Base-by-base conservation (phyloP, 805 yeast species). In the Nakazawaea siamensis region DNA sequence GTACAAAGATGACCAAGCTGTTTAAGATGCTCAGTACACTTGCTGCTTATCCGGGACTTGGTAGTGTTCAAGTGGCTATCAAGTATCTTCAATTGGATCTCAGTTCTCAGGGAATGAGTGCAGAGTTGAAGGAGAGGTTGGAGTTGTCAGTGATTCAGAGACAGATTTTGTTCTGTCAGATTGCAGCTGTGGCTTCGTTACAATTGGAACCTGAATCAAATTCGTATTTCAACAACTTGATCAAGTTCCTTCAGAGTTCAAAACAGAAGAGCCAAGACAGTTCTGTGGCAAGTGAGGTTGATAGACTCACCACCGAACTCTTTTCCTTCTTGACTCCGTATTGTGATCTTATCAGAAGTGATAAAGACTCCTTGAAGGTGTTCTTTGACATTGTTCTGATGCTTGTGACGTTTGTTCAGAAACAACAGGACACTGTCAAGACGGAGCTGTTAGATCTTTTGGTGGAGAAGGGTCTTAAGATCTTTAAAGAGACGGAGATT, bases 71-170 rank as follows among this genome's bases (percentile, higher is more conserved):
- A 31, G 43, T 56, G 14, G 45, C 73, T 10, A 41, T 67, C 1
- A 52, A 59, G 2, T 71, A 65, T 42, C 47, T 66, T 4, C 44
- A 66, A 14, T 57, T 61, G 29, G 84, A 74, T 45, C 30, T 61
- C 2, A 61, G 73, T 0, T 51, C 69, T 1, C 34, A 45, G 0
- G 29, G 39, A 1, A 38, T 61, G 18, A 59, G 57, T 26, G 47
- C 51, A 1, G 53, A 52, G 5, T 41, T 74, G 16, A 55, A 47
- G 21, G 43, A 48, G 10, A 42, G 47, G 13, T 44, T 67, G 19
- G 57, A 53, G 2, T 39, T 64, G 11, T 34, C 51, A 1, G 27
- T 45, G 3, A 42, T 39, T 11, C 47, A 47, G 2, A 57, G 55
- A 17, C 44, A 46, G 18, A 33, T 44, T 2, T 33, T 72, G 13